phyloP scores from a whole-genome alignment of 495 filamentous ascomycete genomes.

The Aspergillus conjunctus region DNA sequence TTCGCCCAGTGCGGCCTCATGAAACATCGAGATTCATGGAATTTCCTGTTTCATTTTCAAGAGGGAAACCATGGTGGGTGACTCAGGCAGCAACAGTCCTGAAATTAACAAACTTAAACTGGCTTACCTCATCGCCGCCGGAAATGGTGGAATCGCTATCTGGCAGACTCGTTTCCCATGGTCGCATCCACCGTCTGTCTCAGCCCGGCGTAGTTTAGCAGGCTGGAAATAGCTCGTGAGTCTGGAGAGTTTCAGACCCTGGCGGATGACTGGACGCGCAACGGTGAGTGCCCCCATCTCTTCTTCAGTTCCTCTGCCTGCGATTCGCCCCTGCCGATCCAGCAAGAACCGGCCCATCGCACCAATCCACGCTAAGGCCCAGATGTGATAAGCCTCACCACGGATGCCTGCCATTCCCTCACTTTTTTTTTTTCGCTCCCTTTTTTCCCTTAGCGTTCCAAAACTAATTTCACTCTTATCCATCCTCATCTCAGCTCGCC shows the following conservation, averaged over 20 bases:
- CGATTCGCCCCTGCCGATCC: constrained; percentile 7
- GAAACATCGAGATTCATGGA: no score
- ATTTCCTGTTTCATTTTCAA: no score
- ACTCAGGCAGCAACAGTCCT: no score
- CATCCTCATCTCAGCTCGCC: constrained; percentile 1
- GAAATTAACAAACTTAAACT: background rate
- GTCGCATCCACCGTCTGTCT: background rate
- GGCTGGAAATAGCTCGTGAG: no score
- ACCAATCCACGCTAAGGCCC: background rate
- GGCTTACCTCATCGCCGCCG: background rate
- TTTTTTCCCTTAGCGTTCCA: no score
- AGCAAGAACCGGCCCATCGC: background rate
- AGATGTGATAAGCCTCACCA: constrained; percentile 6
- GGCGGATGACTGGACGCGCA: background rate
- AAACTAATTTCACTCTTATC: constrained; percentile 2
- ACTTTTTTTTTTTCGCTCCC: constrained; percentile 6
- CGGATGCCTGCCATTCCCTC: background rate
- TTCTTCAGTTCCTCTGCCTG: background rate
- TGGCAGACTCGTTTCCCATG: background rate
- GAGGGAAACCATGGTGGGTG: no score
- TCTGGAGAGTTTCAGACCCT: constrained; percentile 5
- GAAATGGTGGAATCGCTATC: background rate
- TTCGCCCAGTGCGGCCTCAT: no score
- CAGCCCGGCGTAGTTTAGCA: no score
- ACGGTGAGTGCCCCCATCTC: background rate